Base-by-base conservation (phyloP, 169 alveolate genomes). In the Babesia microti region DNA sequence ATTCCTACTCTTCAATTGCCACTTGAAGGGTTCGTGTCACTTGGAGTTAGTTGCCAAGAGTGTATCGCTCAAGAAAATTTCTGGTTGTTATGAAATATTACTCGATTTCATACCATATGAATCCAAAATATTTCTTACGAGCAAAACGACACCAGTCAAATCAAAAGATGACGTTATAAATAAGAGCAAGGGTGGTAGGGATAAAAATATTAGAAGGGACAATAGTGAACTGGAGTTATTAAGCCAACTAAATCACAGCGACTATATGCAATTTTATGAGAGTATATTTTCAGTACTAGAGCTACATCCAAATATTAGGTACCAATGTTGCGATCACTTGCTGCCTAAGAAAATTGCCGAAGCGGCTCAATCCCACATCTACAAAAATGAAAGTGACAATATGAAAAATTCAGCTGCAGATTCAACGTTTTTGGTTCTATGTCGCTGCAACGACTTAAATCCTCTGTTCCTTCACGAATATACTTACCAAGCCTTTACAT, bases 381-480 rank as follows among this genome's bases (percentile, higher is more conserved):
- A 12, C 39, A 45, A 15, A 0, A 59, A 49, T 17, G n/a, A 48
- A 4, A 40, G 4, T 7, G 57, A 42, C 27, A 41, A 2, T 19
- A 24, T 12, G 0, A 14, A 50, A 22, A 26, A 51, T 9, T n/a
- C 29, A 2, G 32, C 22, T 28, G 37, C 43, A 7, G 79, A 66
- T 15, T 63, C 56, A 24, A 23, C 56, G 7, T 22, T 81, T 22
- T 27, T 78, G 21, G 35, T 81, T 22, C 51, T 81, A 14, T 87
- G 79, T 34, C 49, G 89, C 45, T 73, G 83, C 3, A 46, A 68
- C 11, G 89, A 81, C 32, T 49, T 70, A 14, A 57, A 67, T 23
- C 78, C 87, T 15, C 26, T 81, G 30, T 71, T 68, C 48, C 60
- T 73, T n/a, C 89, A 81, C 44, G 89, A 81, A 24, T 81, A 78